phyloP scores from a whole-genome alignment of 2,329 filamentous ascomycete genomes.

The Pyricularia sp. region DNA sequence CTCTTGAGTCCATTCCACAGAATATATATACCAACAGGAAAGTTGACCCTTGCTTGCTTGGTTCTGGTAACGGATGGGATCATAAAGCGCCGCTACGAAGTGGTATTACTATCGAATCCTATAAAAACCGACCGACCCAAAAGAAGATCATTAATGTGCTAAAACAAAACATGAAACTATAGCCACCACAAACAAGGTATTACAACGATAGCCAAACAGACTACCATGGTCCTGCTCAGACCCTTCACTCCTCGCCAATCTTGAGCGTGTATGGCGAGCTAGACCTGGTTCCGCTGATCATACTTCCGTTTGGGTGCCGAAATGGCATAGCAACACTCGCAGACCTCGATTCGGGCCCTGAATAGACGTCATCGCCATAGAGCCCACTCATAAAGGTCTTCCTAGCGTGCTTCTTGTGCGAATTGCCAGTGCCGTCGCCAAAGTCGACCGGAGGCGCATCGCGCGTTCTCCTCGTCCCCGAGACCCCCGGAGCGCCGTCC shows the following conservation, averaged over 20 bases:
- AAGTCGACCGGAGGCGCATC: conserved; percentile 3
- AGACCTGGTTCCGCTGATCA: neutral
- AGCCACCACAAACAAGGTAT: neutral
- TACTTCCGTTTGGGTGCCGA: neutral
- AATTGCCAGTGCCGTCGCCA: neutral
- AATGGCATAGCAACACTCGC: neutral
- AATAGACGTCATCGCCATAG: neutral
- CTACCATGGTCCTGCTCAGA: neutral
- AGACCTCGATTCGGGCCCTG: neutral
- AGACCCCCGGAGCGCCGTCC: conserved; percentile 6
- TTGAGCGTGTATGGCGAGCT: conserved; percentile 4
- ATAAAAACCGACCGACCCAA: neutral
- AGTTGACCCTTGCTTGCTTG: neutral
- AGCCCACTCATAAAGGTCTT: neutral
- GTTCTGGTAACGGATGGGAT: neutral
- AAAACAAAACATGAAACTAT: neutral
- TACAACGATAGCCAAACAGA: neutral
- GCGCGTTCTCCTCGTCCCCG: neutral
- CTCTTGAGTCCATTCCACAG: neutral
- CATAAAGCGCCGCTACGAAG: neutral
- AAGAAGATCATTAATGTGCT: neutral
- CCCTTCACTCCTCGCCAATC: conserved; percentile 2
- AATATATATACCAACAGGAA: neutral
- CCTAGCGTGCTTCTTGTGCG: neutral
- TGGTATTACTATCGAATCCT: neutral